phyloP scores from a whole-genome alignment of 306 rosid genomes.

The Lithocarpus polystachyus region DNA sequence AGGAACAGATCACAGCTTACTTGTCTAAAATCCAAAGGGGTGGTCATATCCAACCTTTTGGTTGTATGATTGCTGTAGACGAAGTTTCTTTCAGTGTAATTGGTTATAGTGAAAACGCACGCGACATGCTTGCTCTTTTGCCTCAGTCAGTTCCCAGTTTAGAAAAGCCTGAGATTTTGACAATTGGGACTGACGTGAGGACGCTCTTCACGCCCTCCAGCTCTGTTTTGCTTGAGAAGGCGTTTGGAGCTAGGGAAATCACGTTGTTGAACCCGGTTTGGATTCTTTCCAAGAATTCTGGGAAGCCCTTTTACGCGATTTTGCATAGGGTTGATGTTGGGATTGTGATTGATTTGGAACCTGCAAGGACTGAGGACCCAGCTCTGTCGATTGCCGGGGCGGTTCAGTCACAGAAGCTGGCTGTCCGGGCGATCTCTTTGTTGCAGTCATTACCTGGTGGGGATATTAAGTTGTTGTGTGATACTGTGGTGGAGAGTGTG shows the following conservation, averaged over 20 bases:
- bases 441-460: slow-evolving; percentile 88
- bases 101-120: slow-evolving; percentile 71
- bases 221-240: slow-evolving; percentile 57
- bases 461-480: slow-evolving; percentile 69
- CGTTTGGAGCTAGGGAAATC: slow-evolving; percentile 80
- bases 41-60: slow-evolving; percentile 83
- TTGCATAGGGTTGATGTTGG: slow-evolving; percentile 87
- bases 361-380: slow-evolving; percentile 82
- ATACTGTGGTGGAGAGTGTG: slow-evolving; percentile 79
- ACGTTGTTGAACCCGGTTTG: slow-evolving; percentile 81
- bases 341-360: slow-evolving; percentile 88
- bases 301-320: slow-evolving; percentile 90
- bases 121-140: slow-evolving; percentile 69
- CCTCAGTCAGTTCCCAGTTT: slow-evolving; percentile 76
- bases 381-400: slow-evolving; percentile 98
- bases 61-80: slow-evolving; percentile 70
- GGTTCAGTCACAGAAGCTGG: slow-evolving; percentile 92
- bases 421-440: slow-evolving; percentile 84
- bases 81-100: slow-evolving; percentile 57
- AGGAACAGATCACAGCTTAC: slow-evolving; percentile 77
- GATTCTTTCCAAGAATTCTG: slow-evolving; percentile 75
- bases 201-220: slow-evolving; percentile 56
- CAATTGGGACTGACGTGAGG: slow-evolving; percentile 64
- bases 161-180: slow-evolving; percentile 35
- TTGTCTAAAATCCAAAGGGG: slow-evolving; percentile 79